A percentile compares a stretch with the other conserved stretches of the same genome.
Conservation (phyloP, 352 stramenopile species). For the Peronospora destructor region DNA sequence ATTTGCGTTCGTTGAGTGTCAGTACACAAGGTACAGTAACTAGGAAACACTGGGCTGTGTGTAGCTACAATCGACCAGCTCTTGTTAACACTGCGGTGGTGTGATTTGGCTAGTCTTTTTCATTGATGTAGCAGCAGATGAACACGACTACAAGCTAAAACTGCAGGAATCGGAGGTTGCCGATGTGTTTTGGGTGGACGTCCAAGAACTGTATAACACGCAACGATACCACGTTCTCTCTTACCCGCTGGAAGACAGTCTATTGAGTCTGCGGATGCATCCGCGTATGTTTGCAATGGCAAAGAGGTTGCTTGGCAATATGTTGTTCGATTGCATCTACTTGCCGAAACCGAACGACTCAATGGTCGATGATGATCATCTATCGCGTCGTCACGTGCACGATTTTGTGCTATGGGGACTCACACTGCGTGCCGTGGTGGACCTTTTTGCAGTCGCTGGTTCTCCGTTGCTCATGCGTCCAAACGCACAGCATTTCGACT, state of each 20-base stretch:
- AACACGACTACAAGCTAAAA: conserved; percentile 39
- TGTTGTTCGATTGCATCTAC: conserved; percentile 71
- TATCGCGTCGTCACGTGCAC: conserved; percentile 33
- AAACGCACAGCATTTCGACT: conserved; percentile 55
- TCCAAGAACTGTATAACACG: conserved; percentile 66
- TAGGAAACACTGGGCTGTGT: not conserved
- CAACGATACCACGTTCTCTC: conserved; percentile 45
- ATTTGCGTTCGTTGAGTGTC: conserved; percentile 56
- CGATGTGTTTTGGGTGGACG: conserved; percentile 78
- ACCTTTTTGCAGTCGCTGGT: conserved; percentile 39
- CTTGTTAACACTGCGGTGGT: conserved; percentile 4
- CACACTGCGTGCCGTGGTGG: conserved; percentile 60
- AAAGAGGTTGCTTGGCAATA: conserved; percentile 40
- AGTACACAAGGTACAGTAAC: conserved; percentile 50
- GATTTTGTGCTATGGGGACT: conserved; percentile 85
- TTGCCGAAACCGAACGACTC: conserved; percentile 46
- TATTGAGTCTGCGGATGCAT: conserved; percentile 32
- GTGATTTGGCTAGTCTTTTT: conserved; percentile 52
- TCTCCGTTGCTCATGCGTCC: conserved; percentile 44
- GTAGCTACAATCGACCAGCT: not conserved
- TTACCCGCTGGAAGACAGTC: conserved; percentile 56
- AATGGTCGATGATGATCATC: conserved; percentile 34
- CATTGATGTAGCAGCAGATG: conserved; percentile 43
- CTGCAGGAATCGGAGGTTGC: conserved; percentile 65
- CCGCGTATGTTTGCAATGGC: conserved; percentile 28